Evolutionary conservation across 352 stramenopile genomes (phyloP).

Genomic region (Phytophthora sansomeana): DNA sequence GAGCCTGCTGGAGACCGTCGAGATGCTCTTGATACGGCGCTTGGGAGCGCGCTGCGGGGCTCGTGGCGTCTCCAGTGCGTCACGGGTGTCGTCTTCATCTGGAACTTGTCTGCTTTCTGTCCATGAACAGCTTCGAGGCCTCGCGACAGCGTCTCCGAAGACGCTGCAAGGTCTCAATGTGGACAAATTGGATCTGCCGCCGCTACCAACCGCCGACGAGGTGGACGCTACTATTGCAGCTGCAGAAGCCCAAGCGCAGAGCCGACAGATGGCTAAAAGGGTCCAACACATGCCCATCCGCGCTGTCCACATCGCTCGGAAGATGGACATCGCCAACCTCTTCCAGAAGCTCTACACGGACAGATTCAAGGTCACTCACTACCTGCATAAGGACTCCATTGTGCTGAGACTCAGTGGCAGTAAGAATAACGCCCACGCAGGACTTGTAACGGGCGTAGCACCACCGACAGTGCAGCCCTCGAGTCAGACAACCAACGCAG

Average conservation of each 20-base stretch:
- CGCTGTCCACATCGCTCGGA: slow-evolving; percentile 82
- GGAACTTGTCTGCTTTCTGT: slow-evolving; percentile 27
- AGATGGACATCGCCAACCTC: slow-evolving; percentile 88
- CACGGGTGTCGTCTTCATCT: slow-evolving; percentile 9
- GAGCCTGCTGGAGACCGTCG: not conserved
- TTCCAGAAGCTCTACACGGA: slow-evolving; percentile 91
- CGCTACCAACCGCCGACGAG: slow-evolving; percentile 64
- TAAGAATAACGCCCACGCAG: slow-evolving; percentile 37
- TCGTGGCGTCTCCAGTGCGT: slow-evolving; percentile 12
- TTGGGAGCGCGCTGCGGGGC: slow-evolving; percentile 31
- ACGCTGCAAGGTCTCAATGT: slow-evolving; percentile 27
- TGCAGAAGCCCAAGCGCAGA: slow-evolving; percentile 60
- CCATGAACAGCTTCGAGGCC: slow-evolving; percentile 19
- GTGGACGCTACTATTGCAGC: slow-evolving; percentile 74
- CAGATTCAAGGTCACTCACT: slow-evolving; percentile 83
- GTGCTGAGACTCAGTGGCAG: slow-evolving; percentile 69
- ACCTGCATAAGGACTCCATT: slow-evolving; percentile 85
- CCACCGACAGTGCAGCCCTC: slow-evolving; percentile 22
- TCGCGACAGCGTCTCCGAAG: slow-evolving; percentile 18
- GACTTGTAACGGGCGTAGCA: slow-evolving; percentile 47
- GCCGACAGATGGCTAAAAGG: slow-evolving; percentile 50
- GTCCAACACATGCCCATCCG: slow-evolving; percentile 86
- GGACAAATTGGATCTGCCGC: slow-evolving; percentile 55
- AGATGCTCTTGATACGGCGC: slow-evolving; percentile 63
- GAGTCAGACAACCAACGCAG: slow-evolving; percentile 25